Conservation (phyloP, 306 rosid genomes). For the Cucurbita argyrosperma region DNA sequence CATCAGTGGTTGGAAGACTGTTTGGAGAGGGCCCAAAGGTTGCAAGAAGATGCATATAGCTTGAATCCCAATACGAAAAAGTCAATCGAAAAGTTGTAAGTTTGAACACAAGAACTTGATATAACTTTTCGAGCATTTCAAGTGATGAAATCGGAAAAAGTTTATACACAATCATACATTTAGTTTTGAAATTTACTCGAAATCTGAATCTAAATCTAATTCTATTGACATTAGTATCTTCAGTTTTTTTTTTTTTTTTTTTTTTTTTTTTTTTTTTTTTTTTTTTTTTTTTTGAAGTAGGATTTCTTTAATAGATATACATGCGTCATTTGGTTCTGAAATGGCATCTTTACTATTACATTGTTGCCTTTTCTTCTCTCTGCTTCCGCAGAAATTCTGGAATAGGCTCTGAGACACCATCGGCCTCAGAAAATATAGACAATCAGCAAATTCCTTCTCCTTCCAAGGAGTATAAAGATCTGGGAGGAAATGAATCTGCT, state of each 20-base stretch:
- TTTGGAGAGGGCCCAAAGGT: slow-evolving; percentile 31
- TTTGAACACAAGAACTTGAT: slow-evolving; percentile 1
- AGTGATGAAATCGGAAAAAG: neutral
- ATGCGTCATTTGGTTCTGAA: neutral
- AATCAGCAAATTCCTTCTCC: slow-evolving; percentile 6
- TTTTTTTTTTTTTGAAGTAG: neutral
- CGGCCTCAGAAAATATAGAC: slow-evolving; percentile 10
- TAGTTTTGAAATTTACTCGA: neutral
- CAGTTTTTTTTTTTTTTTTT: neutral
- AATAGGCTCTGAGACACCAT: slow-evolving; percentile 15
- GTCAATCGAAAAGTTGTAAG: slow-evolving; percentile 42
- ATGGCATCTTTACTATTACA: neutral
- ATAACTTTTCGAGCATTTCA: neutral
- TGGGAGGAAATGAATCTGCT: slow-evolving; percentile 17
- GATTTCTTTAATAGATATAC: neutral
- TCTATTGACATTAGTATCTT: neutral
- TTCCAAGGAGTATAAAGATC: slow-evolving; percentile 7
- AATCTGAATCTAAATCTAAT: neutral
- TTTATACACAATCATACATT: neutral
- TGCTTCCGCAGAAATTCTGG: slow-evolving; percentile 28
- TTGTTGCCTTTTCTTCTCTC: neutral
- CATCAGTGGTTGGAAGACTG: slow-evolving; percentile 84
- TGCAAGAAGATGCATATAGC: slow-evolving; percentile 65
- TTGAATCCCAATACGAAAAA: slow-evolving; percentile 44
- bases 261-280: too few species aligned